Percentiles rank a stretch among this genome's conserved stretches.
Conservation (phyloP, 106 monocot species). For the Dioscorea zingiberensis region DNA sequence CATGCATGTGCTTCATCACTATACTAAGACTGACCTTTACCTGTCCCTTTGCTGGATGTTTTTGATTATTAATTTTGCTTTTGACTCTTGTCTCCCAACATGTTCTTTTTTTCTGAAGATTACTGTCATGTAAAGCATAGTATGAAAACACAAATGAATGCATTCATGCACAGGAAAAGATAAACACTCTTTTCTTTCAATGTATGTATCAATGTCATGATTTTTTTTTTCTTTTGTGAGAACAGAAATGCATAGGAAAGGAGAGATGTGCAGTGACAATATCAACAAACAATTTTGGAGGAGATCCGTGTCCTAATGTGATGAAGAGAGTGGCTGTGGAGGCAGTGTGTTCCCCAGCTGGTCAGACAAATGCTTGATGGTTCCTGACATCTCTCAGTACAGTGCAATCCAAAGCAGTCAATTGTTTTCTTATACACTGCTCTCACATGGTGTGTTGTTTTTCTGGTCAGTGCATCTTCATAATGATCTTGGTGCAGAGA, state of each 20-base stretch:
- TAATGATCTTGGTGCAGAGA: too few relatives aligned
- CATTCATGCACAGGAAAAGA: too few relatives aligned
- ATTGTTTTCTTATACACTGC: too few relatives aligned
- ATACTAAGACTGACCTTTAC: neutral
- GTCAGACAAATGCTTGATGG: conserved; percentile 11
- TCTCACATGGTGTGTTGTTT: too few relatives aligned
- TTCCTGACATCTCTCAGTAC: neutral
- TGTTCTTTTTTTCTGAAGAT: too few relatives aligned
- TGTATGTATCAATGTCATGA: too few relatives aligned
- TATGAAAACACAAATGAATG: too few relatives aligned
- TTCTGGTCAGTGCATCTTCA: too few relatives aligned
- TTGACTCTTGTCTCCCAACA: too few relatives aligned
- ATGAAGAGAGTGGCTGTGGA: conserved; percentile 85
- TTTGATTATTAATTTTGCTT: too few relatives aligned
- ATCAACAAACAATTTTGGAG: conserved; percentile 65
- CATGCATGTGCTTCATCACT: neutral
- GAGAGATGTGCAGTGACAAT: conserved; percentile 65
- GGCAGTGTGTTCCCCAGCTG: conserved; percentile 48
- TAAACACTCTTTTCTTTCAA: too few relatives aligned
- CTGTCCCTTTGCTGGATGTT: neutral
- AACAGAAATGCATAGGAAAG: conserved; percentile 76
- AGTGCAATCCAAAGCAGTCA: neutral
- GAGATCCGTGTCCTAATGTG: conserved; percentile 90
- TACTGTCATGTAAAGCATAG: too few relatives aligned
- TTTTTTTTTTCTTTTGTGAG: conserved; percentile 4